Percentiles rank a stretch among this genome's conserved stretches.
phyloP scores from a whole-genome alignment of 2,329 filamentous ascomycete species.

The Plenodomus tracheiphilus region DNA sequence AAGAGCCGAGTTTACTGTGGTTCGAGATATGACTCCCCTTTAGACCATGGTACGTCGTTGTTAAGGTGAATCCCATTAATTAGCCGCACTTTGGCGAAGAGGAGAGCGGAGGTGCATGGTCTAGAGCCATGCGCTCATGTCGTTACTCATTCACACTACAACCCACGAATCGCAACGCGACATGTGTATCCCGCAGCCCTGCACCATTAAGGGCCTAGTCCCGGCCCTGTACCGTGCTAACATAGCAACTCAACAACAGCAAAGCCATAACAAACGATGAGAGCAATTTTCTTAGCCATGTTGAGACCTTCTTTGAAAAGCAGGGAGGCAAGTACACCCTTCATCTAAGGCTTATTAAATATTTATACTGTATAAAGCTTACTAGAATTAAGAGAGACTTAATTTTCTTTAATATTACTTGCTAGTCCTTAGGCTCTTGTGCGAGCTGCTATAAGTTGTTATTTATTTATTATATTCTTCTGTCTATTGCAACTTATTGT shows the following conservation, averaged over 20 bases:
- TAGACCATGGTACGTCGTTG: slow-evolving; percentile 8
- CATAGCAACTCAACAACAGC: slow-evolving; percentile 7
- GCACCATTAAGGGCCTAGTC: slow-evolving; percentile 7
- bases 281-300: slow-evolving; percentile 2
- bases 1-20: slow-evolving; percentile 9
- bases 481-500: slow-evolving; percentile 4
- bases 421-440: slow-evolving; percentile 1
- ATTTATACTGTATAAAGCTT: slow-evolving; percentile 1
- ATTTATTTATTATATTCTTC: slow-evolving; percentile 5
- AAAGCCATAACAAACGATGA: slow-evolving; percentile 6
- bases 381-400: not conserved
- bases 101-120: slow-evolving; percentile 6
- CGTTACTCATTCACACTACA: slow-evolving; percentile 7
- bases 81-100: slow-evolving; percentile 5
- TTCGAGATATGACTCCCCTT: slow-evolving; percentile 7
- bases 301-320: slow-evolving; percentile 5
- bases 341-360: slow-evolving; percentile 1
- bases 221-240: slow-evolving; percentile 7
- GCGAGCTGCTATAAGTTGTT: slow-evolving; percentile 3
- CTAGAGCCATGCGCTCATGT: slow-evolving; percentile 7
- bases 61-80: slow-evolving; percentile 4
- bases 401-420: slow-evolving; percentile 1
- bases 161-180: slow-evolving; percentile 6
- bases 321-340: slow-evolving; percentile 2
- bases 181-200: slow-evolving; percentile 7